phyloP scores from a whole-genome alignment of 2,329 filamentous ascomycete species.

The Fusarium nanum region DNA sequence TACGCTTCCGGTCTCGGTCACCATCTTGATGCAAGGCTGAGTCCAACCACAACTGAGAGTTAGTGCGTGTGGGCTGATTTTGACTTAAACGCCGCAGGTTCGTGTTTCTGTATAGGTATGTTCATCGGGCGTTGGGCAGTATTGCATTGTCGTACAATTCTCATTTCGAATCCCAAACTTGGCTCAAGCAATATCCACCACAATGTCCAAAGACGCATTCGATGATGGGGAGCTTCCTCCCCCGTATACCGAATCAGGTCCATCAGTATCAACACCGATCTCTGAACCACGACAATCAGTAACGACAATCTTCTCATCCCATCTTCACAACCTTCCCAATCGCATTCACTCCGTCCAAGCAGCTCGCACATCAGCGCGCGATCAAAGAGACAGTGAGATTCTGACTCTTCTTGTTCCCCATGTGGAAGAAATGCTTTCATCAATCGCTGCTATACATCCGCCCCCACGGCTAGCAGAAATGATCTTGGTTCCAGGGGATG shows the following conservation, averaged over 20 bases:
- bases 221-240: constrained; percentile 41
- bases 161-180: constrained; percentile 1
- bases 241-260: constrained; percentile 39
- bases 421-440: constrained; percentile 56
- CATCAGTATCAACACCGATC: constrained; percentile 10
- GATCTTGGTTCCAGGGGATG: constrained; percentile 58
- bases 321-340: constrained; percentile 53
- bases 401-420: constrained; percentile 56
- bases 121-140: constrained; percentile 19
- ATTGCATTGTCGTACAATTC: neutral
- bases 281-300: constrained; percentile 16
- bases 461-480: constrained; percentile 55
- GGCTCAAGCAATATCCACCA: constrained; percentile 1
- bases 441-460: constrained; percentile 50
- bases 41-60: constrained; percentile 4
- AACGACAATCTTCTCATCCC: constrained; percentile 50
- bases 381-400: constrained; percentile 54
- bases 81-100: neutral
- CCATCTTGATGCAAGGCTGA: constrained; percentile 31
- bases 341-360: constrained; percentile 53
- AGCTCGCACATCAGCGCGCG: constrained; percentile 50
- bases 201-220: constrained; percentile 31
- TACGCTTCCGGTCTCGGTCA: neutral
- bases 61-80: constrained; percentile 23
- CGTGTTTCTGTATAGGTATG: constrained; percentile 11